Percentiles rank a stretch among this genome's conserved stretches.
Evolutionary conservation across 345 rosid species (phyloP).

Genomic region (Kandelia obovata): DNA sequence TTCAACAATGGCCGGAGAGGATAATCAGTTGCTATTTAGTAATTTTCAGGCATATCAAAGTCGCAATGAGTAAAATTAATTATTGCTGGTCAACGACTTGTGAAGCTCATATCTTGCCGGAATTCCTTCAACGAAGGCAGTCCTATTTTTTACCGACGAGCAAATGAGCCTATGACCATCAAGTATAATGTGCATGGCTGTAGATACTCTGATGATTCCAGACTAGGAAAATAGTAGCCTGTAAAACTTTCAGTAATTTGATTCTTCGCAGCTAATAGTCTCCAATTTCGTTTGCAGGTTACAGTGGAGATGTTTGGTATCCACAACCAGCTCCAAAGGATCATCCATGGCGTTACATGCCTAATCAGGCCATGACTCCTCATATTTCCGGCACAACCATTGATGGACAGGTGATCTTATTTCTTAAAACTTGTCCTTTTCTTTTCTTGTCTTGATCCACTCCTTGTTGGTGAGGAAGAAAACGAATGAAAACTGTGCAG

Average conservation of each 20-base stretch:
- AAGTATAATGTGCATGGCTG: too few species aligned
- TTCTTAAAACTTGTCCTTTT: not conserved
- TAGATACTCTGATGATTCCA: not conserved
- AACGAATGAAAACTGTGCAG: constrained; percentile 33
- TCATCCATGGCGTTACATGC: constrained; percentile 99
- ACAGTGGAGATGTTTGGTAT: constrained; percentile 93
- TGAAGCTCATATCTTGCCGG: too few species aligned
- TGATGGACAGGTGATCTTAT: constrained; percentile 65
- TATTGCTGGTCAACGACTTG: too few species aligned
- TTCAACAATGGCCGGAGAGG: not conserved
- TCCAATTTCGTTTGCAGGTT: constrained; percentile 40
- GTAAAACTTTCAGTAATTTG: not conserved
- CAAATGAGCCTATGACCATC: too few species aligned
- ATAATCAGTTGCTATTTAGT: not conserved
- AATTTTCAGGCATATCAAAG: not conserved
- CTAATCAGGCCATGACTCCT: constrained; percentile 98
- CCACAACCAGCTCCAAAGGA: constrained; percentile 97
- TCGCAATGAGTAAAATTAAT: not conserved
- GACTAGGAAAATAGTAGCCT: not conserved
- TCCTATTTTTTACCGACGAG: too few species aligned
- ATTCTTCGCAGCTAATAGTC: not conserved
- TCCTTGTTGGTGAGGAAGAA: constrained; percentile 6
- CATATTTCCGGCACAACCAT: constrained; percentile 97
- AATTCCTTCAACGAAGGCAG: too few species aligned
- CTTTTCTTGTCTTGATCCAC: not conserved